Conservation (phyloP, 75 land plant species). For the Picea sitchensis region DNA sequence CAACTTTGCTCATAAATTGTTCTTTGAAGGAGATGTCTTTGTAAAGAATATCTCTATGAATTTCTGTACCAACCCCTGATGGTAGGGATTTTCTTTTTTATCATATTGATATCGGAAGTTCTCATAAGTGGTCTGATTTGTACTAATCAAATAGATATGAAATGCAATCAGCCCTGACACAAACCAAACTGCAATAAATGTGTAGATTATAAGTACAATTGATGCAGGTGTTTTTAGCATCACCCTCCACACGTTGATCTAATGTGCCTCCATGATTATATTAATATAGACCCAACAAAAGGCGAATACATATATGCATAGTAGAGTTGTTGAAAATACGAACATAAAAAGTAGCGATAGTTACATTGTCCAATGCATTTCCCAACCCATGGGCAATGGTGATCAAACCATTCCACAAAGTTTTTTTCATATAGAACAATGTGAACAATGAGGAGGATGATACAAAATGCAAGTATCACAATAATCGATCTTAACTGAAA, state of each 20-base stretch:
- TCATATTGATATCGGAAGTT: slow-evolving; percentile 75
- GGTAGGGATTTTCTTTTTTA: slow-evolving; percentile 52
- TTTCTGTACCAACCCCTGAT: slow-evolving; percentile 36
- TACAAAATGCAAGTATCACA: slow-evolving; percentile 84
- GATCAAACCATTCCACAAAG: slow-evolving; percentile 88
- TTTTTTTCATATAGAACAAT: slow-evolving; percentile 86
- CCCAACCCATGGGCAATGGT: slow-evolving; percentile 95
- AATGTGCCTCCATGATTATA: slow-evolving; percentile 33
- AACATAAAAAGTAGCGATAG: slow-evolving; percentile 71
- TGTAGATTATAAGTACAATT: slow-evolving; percentile 48
- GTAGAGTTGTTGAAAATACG: slow-evolving; percentile 48
- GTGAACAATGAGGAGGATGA: slow-evolving; percentile 80
- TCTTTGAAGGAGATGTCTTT: slow-evolving; percentile 43
- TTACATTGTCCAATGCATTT: slow-evolving; percentile 82
- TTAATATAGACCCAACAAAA: slow-evolving; percentile 56
- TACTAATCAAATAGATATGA: slow-evolving; percentile 62
- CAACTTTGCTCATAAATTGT: slow-evolving; percentile 51
- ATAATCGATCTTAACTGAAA: slow-evolving; percentile 57
- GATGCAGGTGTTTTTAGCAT: slow-evolving; percentile 51
- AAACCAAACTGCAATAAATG: slow-evolving; percentile 68
- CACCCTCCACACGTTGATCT: slow-evolving; percentile 40
- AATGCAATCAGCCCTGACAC: slow-evolving; percentile 73
- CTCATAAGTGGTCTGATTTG: slow-evolving; percentile 86
- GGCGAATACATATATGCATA: slow-evolving; percentile 62
- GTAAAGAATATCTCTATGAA: slow-evolving; percentile 50